Percentiles rank a stretch among this genome's conserved stretches.
These are phyloP conservation scores for Apiospora aurea DNA, from an alignment of 2,329 filamentous ascomycete genomes.

Conservation along the genomic window DNA sequence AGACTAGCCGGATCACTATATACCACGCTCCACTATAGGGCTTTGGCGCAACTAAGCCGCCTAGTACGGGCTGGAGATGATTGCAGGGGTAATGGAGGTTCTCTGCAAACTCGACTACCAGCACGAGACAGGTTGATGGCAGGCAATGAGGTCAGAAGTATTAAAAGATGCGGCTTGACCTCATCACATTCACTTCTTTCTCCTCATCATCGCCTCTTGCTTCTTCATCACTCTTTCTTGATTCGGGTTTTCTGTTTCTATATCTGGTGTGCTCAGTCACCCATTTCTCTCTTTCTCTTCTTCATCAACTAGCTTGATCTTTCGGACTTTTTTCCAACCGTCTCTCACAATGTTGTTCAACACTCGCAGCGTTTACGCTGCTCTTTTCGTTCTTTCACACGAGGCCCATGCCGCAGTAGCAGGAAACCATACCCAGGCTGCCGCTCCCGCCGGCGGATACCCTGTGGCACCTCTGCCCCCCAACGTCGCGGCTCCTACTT, in stretches of 20 bases:
- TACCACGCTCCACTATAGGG: constrained; percentile 11
- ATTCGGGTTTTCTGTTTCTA: constrained; percentile 17
- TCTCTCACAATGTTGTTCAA: constrained; percentile 21
- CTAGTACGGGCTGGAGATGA: constrained; percentile 15
- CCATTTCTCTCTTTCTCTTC: constrained; percentile 23
- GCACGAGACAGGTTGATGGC: not conserved
- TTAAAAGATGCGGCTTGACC: constrained; percentile 18
- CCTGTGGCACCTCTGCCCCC: not conserved
- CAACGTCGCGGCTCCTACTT: not conserved
- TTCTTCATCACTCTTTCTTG: constrained; percentile 20
- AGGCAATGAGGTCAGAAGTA: constrained; percentile 18
- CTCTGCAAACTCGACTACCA: constrained; percentile 13
- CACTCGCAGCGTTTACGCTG: constrained; percentile 22
- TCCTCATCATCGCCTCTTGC: constrained; percentile 13
- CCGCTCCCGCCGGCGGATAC: constrained; percentile 3
- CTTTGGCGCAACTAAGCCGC: constrained; percentile 6
- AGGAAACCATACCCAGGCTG: constrained; percentile 16
- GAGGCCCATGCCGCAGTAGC: constrained; percentile 2
- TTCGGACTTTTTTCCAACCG: not conserved
- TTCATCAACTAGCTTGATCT: constrained; percentile 17
- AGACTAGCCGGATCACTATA: constrained; percentile 1
- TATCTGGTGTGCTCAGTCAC: constrained; percentile 23
- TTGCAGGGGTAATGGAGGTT: constrained; percentile 21
- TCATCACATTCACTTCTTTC: constrained; percentile 10
- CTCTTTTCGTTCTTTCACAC: constrained; percentile 23